A percentile compares a stretch with the other conserved stretches of the same genome.
These are phyloP conservation scores for Candida sojae DNA, from an alignment of 1,139 yeast species.

Conservation along the genomic window DNA sequence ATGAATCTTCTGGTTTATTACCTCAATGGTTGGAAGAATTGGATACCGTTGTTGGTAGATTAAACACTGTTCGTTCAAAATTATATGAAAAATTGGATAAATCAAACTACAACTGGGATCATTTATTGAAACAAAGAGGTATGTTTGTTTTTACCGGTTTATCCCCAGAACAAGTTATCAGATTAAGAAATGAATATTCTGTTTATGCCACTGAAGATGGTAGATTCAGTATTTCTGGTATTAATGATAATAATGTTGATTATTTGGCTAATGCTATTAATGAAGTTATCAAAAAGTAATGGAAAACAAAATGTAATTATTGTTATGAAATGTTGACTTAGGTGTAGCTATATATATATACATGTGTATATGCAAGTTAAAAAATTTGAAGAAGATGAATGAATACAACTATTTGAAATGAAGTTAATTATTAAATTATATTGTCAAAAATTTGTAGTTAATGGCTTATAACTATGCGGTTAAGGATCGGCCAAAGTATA, in stretches of 20 bases:
- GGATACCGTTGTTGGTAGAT: slow-evolving; percentile 72
- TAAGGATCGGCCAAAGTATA: too few relatives aligned
- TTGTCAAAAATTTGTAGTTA: too few relatives aligned
- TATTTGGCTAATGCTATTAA: slow-evolving; percentile 79
- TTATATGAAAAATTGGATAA: slow-evolving; percentile 59
- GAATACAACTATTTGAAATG: too few relatives aligned
- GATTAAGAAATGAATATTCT: slow-evolving; percentile 69
- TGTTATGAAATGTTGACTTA: neutral
- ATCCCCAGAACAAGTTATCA: slow-evolving; percentile 64
- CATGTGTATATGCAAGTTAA: neutral
- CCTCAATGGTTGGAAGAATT: slow-evolving; percentile 80
- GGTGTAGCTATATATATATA: neutral
- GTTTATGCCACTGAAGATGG: slow-evolving; percentile 89
- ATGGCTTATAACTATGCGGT: too few relatives aligned
- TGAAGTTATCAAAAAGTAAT: slow-evolving; percentile 42
- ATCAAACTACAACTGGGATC: slow-evolving; percentile 75
- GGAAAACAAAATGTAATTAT: neutral
- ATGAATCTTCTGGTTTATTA: slow-evolving; percentile 51
- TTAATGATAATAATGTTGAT: slow-evolving; percentile 77
- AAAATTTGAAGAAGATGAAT: too few relatives aligned
- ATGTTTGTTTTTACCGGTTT: slow-evolving; percentile 96
- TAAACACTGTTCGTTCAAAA: slow-evolving; percentile 71
- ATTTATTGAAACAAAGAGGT: slow-evolving; percentile 86
- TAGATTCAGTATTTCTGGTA: slow-evolving; percentile 88
- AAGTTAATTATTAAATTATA: too few relatives aligned